Base-by-base conservation (phyloP, 495 filamentous ascomycete genomes). In the Aspergillus biplanus region DNA sequence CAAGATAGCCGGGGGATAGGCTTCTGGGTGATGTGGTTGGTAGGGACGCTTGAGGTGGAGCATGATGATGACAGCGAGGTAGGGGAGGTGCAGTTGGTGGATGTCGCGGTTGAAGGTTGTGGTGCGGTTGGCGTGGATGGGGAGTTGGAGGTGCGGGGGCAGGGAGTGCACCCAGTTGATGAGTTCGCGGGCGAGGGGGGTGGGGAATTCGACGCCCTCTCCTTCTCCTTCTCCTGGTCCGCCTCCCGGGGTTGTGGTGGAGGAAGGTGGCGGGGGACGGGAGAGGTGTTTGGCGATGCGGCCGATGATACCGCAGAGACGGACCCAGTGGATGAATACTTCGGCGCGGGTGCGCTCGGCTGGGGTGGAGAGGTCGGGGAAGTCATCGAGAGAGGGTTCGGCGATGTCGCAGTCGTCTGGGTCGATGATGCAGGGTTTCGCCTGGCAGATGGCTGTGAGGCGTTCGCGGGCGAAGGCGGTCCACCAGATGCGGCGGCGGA, bases 401-500 rank as follows among this genome's bases (percentile, higher is more conserved):
- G 67, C 34, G 52, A 77, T 67, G 56, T 65, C 72, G 63, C 74
- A 77, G 67, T 77, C 74, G 11, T 65, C 60, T 2, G 70, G 68
- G 58, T 77, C 73, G 47, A 77, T 77, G 15, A 75, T 65, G 42
- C 72, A 71, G 15, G 75, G 75, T 16, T 73, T 73, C 56, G 57
- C 66, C 65, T 77, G 75, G 42, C 73, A 75, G 8, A 77, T 58
- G 0, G 75, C 72, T 1, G 75, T 77, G 21, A 77, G 60, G 12
- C 75, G 72, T 58, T 77, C 75, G 31, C 75, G 71, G 0, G 75
- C 73, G 56, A 77, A 77, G 21, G 69, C 71, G 2, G 73, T 75
- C 73, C 73, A 77, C 73, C 75, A 77, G 58, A 77, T 75, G 13
- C 73, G 64, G 4, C 73, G 68, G 5, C 57, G 57, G 15, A 59